phyloP scores from a whole-genome alignment of 164 flowering plant genomes.

The Cinnamomum chago region DNA sequence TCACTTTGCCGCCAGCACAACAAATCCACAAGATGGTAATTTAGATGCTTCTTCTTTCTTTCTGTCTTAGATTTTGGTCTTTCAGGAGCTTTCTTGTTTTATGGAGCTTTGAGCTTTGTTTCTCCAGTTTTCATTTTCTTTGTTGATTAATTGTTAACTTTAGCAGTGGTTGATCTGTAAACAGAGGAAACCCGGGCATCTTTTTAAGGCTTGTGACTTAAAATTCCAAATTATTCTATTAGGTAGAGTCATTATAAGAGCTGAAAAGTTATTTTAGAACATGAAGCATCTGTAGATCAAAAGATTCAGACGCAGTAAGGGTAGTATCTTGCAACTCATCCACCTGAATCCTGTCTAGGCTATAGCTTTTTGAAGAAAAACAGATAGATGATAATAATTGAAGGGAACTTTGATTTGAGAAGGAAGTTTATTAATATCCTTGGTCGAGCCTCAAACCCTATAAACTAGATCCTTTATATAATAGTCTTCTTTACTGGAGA shows the following conservation, averaged over 20 bases:
- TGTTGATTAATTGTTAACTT: not conserved
- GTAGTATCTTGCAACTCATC: not conserved
- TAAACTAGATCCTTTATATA: not conserved
- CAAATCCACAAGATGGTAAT: not conserved
- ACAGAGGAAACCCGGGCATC: too few species aligned
- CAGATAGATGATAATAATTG: not conserved
- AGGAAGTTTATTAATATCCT: not conserved
- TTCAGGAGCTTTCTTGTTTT: too few species aligned
- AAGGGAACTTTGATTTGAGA: not conserved
- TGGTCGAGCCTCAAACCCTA: not conserved
- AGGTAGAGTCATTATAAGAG: too few species aligned
- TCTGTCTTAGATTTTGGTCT: not conserved
- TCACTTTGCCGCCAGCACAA: not conserved
- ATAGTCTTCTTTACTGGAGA: not conserved
- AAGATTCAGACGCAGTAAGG: not conserved
- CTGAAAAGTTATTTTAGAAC: too few species aligned
- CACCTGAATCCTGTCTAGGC: not conserved
- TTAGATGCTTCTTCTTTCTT: not conserved
- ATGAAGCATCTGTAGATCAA: too few species aligned
- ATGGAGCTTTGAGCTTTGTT: not conserved
- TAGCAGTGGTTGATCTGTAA: not conserved
- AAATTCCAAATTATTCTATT: too few species aligned
- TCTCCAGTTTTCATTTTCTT: not conserved
- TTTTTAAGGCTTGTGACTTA: too few species aligned
- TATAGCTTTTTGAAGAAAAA: not conserved